phyloP scores from a whole-genome alignment of 305 asterid species.

The Fraxinus xanthoxyloides region DNA sequence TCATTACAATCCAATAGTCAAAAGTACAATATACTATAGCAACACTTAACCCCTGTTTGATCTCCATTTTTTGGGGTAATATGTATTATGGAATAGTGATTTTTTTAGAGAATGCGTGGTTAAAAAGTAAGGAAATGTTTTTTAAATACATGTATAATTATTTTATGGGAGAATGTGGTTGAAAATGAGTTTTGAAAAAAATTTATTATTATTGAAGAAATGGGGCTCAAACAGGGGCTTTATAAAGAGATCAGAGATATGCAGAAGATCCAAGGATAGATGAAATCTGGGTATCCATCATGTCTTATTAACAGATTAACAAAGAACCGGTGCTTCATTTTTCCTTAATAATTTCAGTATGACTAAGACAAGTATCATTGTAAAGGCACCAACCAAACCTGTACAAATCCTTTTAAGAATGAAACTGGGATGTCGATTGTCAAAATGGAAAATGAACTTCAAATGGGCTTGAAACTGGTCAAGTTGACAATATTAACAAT shows the following conservation, averaged over 20 bases:
- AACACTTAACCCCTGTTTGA: neutral
- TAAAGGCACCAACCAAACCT: neutral
- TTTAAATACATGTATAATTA: no score
- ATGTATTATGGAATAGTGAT: no score
- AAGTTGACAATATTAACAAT: neutral
- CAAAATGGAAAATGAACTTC: neutral
- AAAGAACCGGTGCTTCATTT: neutral
- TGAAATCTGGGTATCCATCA: neutral
- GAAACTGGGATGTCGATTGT: neutral
- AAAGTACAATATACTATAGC: neutral
- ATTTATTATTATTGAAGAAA: no score
- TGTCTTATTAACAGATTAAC: neutral
- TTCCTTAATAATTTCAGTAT: neutral
- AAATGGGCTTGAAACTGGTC: neutral
- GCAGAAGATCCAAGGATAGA: neutral
- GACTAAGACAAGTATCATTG: neutral
- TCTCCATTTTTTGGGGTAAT: no score
- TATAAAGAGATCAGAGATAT: neutral
- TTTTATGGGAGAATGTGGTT: no score
- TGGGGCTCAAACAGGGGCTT: no score
- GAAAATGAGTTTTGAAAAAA: no score
- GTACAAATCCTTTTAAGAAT: neutral
- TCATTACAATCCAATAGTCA: conserved; percentile 20
- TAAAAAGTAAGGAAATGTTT: no score
- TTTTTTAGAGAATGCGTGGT: no score